These are phyloP conservation scores for Citrus cavaleriei DNA, from an alignment of 345 rosid genomes.

Conservation along the genomic window DNA sequence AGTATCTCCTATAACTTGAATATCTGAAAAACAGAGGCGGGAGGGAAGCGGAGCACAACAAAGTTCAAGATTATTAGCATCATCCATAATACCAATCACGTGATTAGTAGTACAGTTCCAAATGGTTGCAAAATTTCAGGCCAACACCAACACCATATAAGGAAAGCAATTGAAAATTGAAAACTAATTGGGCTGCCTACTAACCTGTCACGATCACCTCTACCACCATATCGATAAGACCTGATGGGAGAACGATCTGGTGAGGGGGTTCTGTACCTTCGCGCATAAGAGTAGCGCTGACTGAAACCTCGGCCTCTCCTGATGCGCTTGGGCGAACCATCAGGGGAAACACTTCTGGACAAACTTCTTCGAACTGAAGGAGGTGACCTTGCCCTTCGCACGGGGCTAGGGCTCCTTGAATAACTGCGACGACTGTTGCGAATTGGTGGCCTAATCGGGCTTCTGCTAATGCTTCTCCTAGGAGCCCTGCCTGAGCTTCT, in stretches of 20 bases:
- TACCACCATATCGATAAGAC: slow-evolving; percentile 59
- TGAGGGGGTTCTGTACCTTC: slow-evolving; percentile 82
- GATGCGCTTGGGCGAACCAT: slow-evolving; percentile 72
- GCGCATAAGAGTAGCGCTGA: slow-evolving; percentile 81
- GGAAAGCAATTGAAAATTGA: neutral
- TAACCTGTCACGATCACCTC: slow-evolving; percentile 75
- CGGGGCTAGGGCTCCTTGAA: slow-evolving; percentile 55
- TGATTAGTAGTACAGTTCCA: neutral
- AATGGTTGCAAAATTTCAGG: neutral
- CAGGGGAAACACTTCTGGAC: slow-evolving; percentile 83
- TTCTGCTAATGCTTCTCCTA: slow-evolving; percentile 57
- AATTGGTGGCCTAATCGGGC: slow-evolving; percentile 51
- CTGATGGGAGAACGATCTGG: slow-evolving; percentile 85
- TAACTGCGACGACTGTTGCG: slow-evolving; percentile 51
- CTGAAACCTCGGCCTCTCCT: slow-evolving; percentile 96
- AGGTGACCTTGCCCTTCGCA: slow-evolving; percentile 61
- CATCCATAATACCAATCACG: neutral
- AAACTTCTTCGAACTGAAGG: slow-evolving; percentile 57
- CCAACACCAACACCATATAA: neutral
- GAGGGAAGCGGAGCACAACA: neutral
- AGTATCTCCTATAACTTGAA: slow-evolving; percentile 66
- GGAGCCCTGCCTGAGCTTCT: slow-evolving; percentile 58
- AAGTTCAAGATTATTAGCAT: neutral
- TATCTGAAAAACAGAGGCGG: slow-evolving; percentile 33
- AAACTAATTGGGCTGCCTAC: neutral